Evolutionary conservation across 768 basidiomycete species (phyloP).

Genomic region (Rhodotorula toruloides): DNA sequence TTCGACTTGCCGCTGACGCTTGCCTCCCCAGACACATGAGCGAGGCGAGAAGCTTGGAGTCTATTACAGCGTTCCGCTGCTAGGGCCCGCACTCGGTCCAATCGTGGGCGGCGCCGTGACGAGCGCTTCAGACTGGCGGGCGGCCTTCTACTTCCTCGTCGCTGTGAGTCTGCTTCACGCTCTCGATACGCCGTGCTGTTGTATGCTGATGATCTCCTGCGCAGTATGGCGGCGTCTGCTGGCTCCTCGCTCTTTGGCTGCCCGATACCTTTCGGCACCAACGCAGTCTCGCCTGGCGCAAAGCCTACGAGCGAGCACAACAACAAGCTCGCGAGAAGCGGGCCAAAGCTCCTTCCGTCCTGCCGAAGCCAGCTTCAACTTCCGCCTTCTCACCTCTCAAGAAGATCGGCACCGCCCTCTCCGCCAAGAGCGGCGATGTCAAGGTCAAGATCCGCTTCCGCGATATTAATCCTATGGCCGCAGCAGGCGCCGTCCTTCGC

Average conservation of each 20-base stretch:
- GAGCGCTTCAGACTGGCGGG: slow-evolving; percentile 64
- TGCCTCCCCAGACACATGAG: slow-evolving; percentile 55
- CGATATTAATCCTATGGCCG: slow-evolving; percentile 50
- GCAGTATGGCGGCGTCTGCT: slow-evolving; percentile 30
- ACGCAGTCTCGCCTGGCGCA: slow-evolving; percentile 73
- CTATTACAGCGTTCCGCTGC: slow-evolving; percentile 54
- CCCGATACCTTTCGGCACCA: slow-evolving; percentile 77
- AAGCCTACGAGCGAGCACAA: slow-evolving; percentile 53
- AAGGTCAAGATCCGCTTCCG: slow-evolving; percentile 34
- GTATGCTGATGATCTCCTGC: no score
- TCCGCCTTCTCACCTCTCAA: slow-evolving; percentile 1
- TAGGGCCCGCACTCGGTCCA: slow-evolving; percentile 52
- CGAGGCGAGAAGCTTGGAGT: slow-evolving; percentile 73
- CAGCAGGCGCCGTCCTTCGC: slow-evolving; percentile 12
- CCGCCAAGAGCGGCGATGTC: slow-evolving; percentile 29
- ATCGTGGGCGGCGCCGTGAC: slow-evolving; percentile 67
- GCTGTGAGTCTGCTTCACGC: slow-evolving; percentile 57
- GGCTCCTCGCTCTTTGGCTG: slow-evolving; percentile 53
- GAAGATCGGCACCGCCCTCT: slow-evolving; percentile 24
- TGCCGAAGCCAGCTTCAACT: neutral
- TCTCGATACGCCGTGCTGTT: slow-evolving; percentile 29
- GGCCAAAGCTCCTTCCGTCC: slow-evolving; percentile 2
- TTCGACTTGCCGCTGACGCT: no score
- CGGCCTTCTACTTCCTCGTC: slow-evolving; percentile 74
- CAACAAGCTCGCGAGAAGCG: slow-evolving; percentile 11